phyloP scores from a whole-genome alignment of 2,329 filamentous ascomycete species.

The Penicillium oxalicum region DNA sequence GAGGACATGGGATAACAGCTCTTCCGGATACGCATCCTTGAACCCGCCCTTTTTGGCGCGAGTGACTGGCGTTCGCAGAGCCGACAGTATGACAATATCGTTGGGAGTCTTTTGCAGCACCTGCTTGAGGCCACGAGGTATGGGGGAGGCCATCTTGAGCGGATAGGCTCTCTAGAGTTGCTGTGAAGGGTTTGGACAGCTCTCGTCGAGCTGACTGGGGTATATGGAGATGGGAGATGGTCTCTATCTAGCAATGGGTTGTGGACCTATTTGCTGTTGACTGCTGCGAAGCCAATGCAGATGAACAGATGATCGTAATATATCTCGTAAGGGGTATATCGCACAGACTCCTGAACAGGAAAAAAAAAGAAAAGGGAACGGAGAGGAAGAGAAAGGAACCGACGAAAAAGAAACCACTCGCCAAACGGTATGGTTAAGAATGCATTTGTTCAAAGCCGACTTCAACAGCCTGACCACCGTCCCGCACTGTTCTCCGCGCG shows the following conservation, averaged over 20 bases:
- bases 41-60: slow-evolving; percentile 76
- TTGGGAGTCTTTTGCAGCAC: slow-evolving; percentile 72
- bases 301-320: too few species aligned
- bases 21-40: slow-evolving; percentile 84
- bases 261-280: not conserved
- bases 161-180: not conserved
- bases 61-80: slow-evolving; percentile 82
- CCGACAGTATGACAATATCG: slow-evolving; percentile 82
- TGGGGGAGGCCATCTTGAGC: slow-evolving; percentile 40
- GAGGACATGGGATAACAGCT: slow-evolving; percentile 63
- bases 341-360: not conserved
- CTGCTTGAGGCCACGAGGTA: slow-evolving; percentile 63
- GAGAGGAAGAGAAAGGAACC: too few species aligned
- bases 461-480: slow-evolving; percentile 5
- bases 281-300: too few species aligned
- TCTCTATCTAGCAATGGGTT: not conserved
- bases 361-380: not conserved
- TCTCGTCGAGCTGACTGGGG: slow-evolving; percentile 1
- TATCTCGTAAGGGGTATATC: too few species aligned
- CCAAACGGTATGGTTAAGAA: not conserved
- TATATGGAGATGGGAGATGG: not conserved
- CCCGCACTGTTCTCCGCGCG: slow-evolving; percentile 5
- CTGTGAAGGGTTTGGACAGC: slow-evolving; percentile 4
- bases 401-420: too few species aligned
- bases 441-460: not conserved